Evolutionary conservation across 805 yeast species (phyloP).

Genomic region (Maudiozyma saulgeensis): DNA sequence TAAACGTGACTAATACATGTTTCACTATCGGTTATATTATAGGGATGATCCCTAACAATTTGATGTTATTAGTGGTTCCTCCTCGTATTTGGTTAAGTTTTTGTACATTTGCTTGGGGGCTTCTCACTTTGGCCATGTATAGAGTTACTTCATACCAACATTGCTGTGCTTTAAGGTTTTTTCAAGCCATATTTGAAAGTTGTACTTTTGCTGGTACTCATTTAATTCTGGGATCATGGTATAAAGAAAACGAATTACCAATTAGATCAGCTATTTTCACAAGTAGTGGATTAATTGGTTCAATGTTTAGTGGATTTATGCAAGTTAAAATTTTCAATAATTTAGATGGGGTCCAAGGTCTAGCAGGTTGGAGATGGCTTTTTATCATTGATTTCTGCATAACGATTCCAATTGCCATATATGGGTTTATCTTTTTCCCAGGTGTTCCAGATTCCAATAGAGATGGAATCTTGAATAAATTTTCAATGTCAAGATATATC

Average conservation of each 20-base stretch:
- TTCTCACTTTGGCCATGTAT: constrained; percentile 43
- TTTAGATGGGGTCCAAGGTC: constrained; percentile 38
- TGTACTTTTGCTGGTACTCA: constrained; percentile 49
- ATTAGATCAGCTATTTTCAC: constrained; percentile 48
- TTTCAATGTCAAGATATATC: constrained; percentile 27
- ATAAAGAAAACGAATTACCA: constrained; percentile 38
- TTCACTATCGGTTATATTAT: constrained; percentile 54
- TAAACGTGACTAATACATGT: constrained; percentile 43
- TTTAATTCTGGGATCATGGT: constrained; percentile 46
- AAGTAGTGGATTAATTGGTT: constrained; percentile 44
- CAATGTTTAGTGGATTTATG: constrained; percentile 47
- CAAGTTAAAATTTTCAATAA: constrained; percentile 44
- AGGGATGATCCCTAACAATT: constrained; percentile 53
- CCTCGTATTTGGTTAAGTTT: constrained; percentile 50
- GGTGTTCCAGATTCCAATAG: constrained; percentile 34
- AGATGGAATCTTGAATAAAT: constrained; percentile 10
- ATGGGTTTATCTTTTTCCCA: constrained; percentile 51
- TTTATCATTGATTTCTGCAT: constrained; percentile 52
- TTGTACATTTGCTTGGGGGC: constrained; percentile 49
- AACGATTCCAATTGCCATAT: constrained; percentile 47
- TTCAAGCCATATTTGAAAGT: constrained; percentile 53
- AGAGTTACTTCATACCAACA: constrained; percentile 39
- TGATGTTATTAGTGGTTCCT: constrained; percentile 40
- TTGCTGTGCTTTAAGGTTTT: constrained; percentile 48
- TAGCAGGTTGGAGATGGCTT: constrained; percentile 62